phyloP scores from a whole-genome alignment of 1,139 yeast genomes.

The Scheffersomyces titani region DNA sequence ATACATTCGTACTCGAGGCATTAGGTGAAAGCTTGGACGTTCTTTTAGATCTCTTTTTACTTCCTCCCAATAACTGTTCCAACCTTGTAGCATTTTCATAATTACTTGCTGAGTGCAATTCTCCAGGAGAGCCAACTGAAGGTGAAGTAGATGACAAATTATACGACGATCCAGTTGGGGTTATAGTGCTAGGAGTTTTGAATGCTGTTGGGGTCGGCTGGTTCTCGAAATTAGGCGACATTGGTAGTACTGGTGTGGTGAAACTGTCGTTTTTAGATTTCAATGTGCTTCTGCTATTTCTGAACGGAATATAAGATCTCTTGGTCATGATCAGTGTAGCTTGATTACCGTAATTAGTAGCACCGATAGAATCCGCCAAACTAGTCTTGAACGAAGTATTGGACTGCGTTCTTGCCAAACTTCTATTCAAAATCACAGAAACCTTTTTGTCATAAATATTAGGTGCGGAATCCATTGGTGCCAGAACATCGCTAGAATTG shows the following conservation, averaged over 20 bases:
- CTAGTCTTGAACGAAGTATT: constrained; percentile 75
- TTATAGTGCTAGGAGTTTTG: constrained; percentile 7
- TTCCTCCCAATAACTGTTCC: constrained; percentile 30
- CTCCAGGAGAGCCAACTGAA: constrained; percentile 3
- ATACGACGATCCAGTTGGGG: constrained; percentile 1
- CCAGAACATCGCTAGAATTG: constrained; percentile 36
- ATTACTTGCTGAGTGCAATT: constrained; percentile 7
- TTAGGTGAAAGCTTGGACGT: constrained; percentile 15
- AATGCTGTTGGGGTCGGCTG: constrained; percentile 8
- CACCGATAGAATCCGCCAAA: constrained; percentile 61
- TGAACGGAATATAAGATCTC: constrained; percentile 47
- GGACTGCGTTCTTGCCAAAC: constrained; percentile 75
- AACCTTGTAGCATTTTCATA: constrained; percentile 16
- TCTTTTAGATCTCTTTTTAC: constrained; percentile 27
- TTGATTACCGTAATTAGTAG: constrained; percentile 17
- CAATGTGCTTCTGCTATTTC: constrained; percentile 28
- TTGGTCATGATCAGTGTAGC: constrained; percentile 20
- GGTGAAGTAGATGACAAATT: constrained; percentile 2
- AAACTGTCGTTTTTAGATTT: constrained; percentile 19
- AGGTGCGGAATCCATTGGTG: constrained; percentile 71
- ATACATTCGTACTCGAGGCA: constrained; percentile 11
- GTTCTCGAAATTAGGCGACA: constrained; percentile 9
- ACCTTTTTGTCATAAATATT: constrained; percentile 80
- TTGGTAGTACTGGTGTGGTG: constrained; percentile 20
- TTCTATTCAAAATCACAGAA: constrained; percentile 69